Conservation (phyloP, 2,329 filamentous ascomycete genomes). For the Sporothrix brunneoviolacea region DNA sequence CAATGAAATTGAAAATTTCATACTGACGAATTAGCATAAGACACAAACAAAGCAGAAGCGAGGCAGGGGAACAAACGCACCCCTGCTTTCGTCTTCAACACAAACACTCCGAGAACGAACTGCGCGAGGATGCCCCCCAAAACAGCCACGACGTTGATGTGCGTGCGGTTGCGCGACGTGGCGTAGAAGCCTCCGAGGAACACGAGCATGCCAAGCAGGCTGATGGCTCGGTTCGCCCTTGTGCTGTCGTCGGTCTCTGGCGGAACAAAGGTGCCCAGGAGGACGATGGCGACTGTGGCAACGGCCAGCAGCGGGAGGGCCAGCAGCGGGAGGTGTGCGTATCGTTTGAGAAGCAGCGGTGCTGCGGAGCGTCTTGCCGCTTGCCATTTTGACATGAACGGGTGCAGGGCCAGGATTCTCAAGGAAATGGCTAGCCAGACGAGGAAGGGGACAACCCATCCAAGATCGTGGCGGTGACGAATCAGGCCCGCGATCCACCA, state of each 20-base stretch:
- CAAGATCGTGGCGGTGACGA: constrained; percentile 62
- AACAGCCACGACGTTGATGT: constrained; percentile 68
- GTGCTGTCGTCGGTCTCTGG: constrained; percentile 69
- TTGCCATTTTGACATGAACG: not conserved
- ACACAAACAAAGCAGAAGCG: too few relatives aligned
- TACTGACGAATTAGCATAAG: constrained; percentile 23
- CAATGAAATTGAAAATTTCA: constrained; percentile 89
- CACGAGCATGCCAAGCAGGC: constrained; percentile 69
- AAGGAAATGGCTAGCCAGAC: constrained; percentile 69
- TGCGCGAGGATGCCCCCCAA: constrained; percentile 84
- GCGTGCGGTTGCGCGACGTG: constrained; percentile 63
- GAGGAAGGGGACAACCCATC: constrained; percentile 81
- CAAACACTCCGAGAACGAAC: constrained; percentile 83
- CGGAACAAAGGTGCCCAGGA: constrained; percentile 72
- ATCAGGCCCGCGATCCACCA: constrained; percentile 35
- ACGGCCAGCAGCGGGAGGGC: too few relatives aligned
- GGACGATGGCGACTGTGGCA: constrained; percentile 61
- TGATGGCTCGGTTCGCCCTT: constrained; percentile 70
- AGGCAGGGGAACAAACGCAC: constrained; percentile 28
- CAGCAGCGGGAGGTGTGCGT: not conserved
- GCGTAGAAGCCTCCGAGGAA: constrained; percentile 61
- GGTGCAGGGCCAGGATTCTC: constrained; percentile 59
- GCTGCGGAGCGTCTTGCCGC: too few relatives aligned
- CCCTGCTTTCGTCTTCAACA: constrained; percentile 71
- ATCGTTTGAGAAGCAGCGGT: not conserved